phyloP scores from a whole-genome alignment of 257 asterid genomes.

The Catharanthus roseus region DNA sequence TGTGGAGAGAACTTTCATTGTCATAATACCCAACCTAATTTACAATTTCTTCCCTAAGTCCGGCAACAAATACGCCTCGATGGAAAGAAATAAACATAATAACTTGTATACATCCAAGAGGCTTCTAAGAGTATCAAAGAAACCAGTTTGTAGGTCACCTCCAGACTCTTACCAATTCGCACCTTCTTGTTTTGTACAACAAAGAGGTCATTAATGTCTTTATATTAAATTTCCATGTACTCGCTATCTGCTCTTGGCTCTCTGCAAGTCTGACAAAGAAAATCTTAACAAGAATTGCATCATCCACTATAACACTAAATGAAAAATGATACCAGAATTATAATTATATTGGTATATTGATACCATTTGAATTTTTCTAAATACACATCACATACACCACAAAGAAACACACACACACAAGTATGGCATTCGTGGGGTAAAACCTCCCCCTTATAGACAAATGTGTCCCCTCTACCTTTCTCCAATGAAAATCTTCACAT shows the following conservation, averaged over 20 bases:
- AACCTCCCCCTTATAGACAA: too few relatives aligned
- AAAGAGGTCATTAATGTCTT: conserved; percentile 87
- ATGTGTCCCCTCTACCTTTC: too few relatives aligned
- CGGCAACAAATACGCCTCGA: conserved; percentile 98
- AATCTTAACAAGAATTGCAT: conserved; percentile 5
- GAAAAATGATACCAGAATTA: not conserved
- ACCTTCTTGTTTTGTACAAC: conserved; percentile 79
- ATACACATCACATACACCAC: too few relatives aligned
- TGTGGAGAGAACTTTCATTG: too few relatives aligned
- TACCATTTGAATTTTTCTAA: conserved; percentile 62
- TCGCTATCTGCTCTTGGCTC: conserved; percentile 64
- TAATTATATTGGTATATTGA: not conserved
- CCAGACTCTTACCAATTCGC: conserved; percentile 93
- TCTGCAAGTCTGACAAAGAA: conserved; percentile 28
- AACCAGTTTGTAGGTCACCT: conserved; percentile 40
- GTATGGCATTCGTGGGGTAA: too few relatives aligned
- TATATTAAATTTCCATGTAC: conserved; percentile 95
- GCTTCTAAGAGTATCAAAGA: not conserved
- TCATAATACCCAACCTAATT: too few relatives aligned
- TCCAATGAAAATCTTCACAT: too few relatives aligned
- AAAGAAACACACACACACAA: too few relatives aligned
- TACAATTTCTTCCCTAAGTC: conserved; percentile 90
- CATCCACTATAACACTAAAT: conserved; percentile 1
- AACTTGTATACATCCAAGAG: conserved; percentile 6
- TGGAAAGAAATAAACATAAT: conserved; percentile 27